Conservation (phyloP, 805 yeast species). For the Metschnikowia hibisci region DNA sequence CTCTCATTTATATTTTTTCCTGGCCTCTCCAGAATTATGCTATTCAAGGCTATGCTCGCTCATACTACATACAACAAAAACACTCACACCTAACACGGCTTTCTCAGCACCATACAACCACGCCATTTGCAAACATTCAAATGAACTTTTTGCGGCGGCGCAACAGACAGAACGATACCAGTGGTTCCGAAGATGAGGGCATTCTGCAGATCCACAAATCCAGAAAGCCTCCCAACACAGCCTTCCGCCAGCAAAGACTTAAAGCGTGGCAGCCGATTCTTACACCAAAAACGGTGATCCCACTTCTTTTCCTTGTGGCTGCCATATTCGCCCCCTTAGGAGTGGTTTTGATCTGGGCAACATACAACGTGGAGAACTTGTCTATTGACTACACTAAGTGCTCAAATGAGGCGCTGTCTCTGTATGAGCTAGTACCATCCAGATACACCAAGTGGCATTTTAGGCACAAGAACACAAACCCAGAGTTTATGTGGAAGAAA, state of each 20-base stretch:
- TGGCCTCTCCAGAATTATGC: no score
- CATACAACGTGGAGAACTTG: constrained; percentile 73
- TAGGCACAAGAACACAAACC: constrained; percentile 37
- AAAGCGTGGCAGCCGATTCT: constrained; percentile 83
- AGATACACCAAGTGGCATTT: constrained; percentile 62
- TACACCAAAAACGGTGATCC: constrained; percentile 87
- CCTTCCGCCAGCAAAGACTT: constrained; percentile 70
- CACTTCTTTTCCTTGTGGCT: constrained; percentile 69
- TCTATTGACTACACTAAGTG: constrained; percentile 76
- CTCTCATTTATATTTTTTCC: no score
- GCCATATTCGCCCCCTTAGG: constrained; percentile 89
- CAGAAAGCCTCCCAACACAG: constrained; percentile 56
- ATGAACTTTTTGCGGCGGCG: constrained; percentile 33
- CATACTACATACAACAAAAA: neutral
- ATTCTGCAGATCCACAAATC: constrained; percentile 24
- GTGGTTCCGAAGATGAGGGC: constrained; percentile 15
- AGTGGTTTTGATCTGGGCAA: constrained; percentile 73
- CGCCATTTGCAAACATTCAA: neutral
- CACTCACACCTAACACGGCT: neutral
- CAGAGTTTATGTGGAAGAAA: constrained; percentile 64
- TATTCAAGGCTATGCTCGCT: neutral
- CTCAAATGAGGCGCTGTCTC: constrained; percentile 33
- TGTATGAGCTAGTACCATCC: constrained; percentile 52
- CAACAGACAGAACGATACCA: constrained; percentile 20
- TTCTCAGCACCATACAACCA: neutral